Percentiles rank a stretch among this genome's conserved stretches.
Conservation (phyloP, 495 filamentous ascomycete genomes). For the Penicillium cataractarum region DNA sequence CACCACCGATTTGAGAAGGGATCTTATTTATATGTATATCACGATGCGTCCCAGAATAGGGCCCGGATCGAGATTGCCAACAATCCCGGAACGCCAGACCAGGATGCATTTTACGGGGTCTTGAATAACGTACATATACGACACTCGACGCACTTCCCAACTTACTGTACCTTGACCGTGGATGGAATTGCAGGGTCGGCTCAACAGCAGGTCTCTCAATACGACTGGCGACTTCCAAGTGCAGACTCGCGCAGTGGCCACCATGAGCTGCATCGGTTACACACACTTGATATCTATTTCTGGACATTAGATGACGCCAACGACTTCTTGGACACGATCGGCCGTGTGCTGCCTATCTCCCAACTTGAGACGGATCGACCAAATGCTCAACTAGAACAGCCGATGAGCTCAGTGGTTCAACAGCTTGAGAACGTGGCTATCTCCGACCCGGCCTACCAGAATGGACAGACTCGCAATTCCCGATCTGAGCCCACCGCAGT, state of each 20-base stretch:
- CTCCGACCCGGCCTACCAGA: constrained; percentile 60
- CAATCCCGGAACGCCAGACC: constrained; percentile 79
- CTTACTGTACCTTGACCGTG: constrained; percentile 74
- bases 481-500: constrained; percentile 35
- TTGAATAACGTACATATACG: constrained; percentile 66
- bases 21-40: constrained; percentile 87
- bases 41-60: constrained; percentile 67
- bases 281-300: constrained; percentile 89
- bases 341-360: constrained; percentile 58
- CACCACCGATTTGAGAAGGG: constrained; percentile 89
- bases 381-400: constrained; percentile 49
- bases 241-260: constrained; percentile 69
- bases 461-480: constrained; percentile 56
- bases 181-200: constrained; percentile 51
- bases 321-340: constrained; percentile 68
- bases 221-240: constrained; percentile 79
- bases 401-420: constrained; percentile 79
- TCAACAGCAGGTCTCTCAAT: constrained; percentile 35
- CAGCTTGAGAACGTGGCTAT: constrained; percentile 82
- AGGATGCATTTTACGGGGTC: constrained; percentile 84
- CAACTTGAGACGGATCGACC: constrained; percentile 57
- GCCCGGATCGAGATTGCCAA: constrained; percentile 86
- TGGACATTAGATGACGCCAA: constrained; percentile 78
- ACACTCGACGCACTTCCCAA: constrained; percentile 79
- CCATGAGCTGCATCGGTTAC: constrained; percentile 73